Conservation (phyloP, 768 basidiomycete species). For the Boletus rubescentipes region DNA sequence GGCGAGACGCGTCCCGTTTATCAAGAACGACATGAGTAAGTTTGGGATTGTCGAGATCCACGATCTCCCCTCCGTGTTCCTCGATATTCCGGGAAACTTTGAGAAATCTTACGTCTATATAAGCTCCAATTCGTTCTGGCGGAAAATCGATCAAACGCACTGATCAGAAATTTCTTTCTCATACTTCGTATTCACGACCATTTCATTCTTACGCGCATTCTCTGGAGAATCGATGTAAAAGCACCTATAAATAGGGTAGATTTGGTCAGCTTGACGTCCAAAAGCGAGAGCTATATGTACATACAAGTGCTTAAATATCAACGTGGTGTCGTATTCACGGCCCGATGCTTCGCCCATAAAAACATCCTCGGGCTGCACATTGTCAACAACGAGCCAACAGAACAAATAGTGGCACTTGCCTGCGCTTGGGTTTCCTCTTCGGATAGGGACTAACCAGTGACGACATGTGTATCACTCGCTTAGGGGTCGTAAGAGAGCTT, state of each 20-base stretch:
- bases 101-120: conserved; percentile 46
- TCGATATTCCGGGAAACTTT: conserved; percentile 51
- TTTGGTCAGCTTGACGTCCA: background rate
- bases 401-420: conserved; percentile 4
- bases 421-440: background rate
- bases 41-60: conserved; percentile 68
- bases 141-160: conserved; percentile 37
- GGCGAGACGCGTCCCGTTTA: conserved; percentile 75
- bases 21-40: conserved; percentile 87
- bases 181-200: conserved; percentile 54
- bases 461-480: background rate
- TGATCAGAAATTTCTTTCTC: conserved; percentile 51
- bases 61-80: conserved; percentile 72
- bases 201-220: conserved; percentile 66
- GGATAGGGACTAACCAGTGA: conserved; percentile 9
- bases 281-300: conserved; percentile 24
- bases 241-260: conserved; percentile 44
- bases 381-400: background rate
- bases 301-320: conserved; percentile 83
- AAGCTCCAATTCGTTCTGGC: background rate
- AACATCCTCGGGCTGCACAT: conserved; percentile 32
- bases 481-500: background rate
- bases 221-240: conserved; percentile 87
- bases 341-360: conserved; percentile 76
- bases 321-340: conserved; percentile 75